A percentile compares a stretch with the other conserved stretches of the same genome.
Conservation (phyloP, 108 stramenopile species). For the Discostella pseudostelligera region DNA sequence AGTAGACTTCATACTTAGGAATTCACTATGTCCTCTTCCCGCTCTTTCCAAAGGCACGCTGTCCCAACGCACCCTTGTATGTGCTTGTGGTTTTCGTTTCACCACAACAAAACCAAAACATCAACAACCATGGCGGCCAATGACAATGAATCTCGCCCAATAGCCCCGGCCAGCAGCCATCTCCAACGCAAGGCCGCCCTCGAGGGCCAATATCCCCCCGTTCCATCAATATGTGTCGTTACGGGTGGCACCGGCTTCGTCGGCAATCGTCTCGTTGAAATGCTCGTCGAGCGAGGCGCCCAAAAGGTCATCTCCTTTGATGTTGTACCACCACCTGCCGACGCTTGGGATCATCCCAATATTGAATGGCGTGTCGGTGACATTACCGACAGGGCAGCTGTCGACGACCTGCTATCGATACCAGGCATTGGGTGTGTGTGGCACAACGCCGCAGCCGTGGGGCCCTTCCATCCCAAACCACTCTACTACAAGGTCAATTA, state of each 20-base stretch:
- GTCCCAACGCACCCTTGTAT: too few relatives aligned
- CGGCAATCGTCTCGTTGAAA: conserved; percentile 95
- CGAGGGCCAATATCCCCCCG: conserved; percentile 23
- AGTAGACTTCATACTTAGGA: too few relatives aligned
- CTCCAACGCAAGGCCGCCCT: conserved; percentile 37
- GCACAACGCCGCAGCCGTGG: conserved; percentile 97
- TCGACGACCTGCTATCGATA: conserved; percentile 62
- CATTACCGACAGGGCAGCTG: conserved; percentile 78
- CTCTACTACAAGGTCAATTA: conserved; percentile 89
- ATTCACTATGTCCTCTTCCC: too few relatives aligned
- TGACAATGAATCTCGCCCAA: too few relatives aligned
- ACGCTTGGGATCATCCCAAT: conserved; percentile 59
- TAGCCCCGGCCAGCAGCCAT: too few relatives aligned
- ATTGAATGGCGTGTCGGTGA: conserved; percentile 73
- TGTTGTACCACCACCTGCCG: conserved; percentile 65
- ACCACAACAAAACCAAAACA: too few relatives aligned
- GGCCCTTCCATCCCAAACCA: conserved; percentile 86
- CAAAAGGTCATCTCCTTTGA: conserved; percentile 92
- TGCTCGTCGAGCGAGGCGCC: conserved; percentile 94
- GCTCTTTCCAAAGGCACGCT: too few relatives aligned
- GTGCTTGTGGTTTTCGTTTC: too few relatives aligned
- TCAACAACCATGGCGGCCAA: too few relatives aligned
- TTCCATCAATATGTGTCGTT: conserved; percentile 60
- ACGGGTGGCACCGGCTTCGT: conserved; percentile 96
- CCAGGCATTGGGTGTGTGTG: conserved; percentile 83